Evolutionary conservation across 805 yeast genomes (phyloP).

Genomic region (Tetrapisispora namnaoensis): DNA sequence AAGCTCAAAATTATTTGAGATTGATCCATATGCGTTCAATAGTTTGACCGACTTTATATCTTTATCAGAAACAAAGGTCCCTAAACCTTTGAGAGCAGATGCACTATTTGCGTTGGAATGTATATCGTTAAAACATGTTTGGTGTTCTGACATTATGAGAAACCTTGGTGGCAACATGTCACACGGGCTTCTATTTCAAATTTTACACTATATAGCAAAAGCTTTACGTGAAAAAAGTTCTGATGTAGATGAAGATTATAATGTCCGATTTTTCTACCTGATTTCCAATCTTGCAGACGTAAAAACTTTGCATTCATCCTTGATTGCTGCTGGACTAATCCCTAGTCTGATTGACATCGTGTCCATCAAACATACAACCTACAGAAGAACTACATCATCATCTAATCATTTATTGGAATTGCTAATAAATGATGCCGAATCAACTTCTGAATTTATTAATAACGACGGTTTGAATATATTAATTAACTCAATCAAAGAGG

Average conservation of each 20-base stretch:
- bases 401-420: conserved; percentile 49
- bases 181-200: conserved; percentile 73
- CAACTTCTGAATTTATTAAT: conserved; percentile 53
- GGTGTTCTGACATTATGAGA: conserved; percentile 69
- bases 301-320: conserved; percentile 42
- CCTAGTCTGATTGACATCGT: conserved; percentile 56
- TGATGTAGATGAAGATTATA: conserved; percentile 39
- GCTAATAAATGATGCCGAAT: conserved; percentile 37
- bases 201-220: conserved; percentile 53
- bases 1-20: conserved; percentile 56
- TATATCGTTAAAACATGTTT: conserved; percentile 53
- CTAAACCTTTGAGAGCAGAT: conserved; percentile 44
- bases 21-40: conserved; percentile 61
- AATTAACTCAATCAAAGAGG: conserved; percentile 51
- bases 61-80: conserved; percentile 46
- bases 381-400: conserved; percentile 49
- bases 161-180: conserved; percentile 78
- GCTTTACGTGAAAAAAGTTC: conserved; percentile 34
- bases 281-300: conserved; percentile 53
- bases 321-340: conserved; percentile 69
- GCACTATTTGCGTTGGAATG: conserved; percentile 62
- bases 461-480: conserved; percentile 55
- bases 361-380: conserved; percentile 39
- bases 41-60: conserved; percentile 64
- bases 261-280: conserved; percentile 45